Evolutionary conservation across 805 yeast species (phyloP).

Genomic region (Lachancea waltii): DNA sequence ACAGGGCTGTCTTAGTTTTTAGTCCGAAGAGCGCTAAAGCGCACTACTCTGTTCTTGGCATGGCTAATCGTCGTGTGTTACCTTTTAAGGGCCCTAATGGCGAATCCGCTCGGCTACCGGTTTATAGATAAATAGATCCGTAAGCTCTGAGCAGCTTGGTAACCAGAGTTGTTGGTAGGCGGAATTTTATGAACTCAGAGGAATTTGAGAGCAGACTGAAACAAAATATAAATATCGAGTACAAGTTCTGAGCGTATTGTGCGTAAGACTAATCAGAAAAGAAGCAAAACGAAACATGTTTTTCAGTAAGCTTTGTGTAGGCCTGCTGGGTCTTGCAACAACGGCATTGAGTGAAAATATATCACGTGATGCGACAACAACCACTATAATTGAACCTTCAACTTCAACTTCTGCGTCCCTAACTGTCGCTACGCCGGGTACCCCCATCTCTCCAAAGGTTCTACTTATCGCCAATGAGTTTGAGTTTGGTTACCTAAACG

Average conservation of each 20-base stretch:
- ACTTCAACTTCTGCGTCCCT: not conserved
- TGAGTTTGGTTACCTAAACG: not conserved
- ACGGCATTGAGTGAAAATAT: not conserved
- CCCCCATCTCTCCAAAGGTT: constrained; percentile 1
- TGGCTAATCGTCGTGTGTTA: too few relatives aligned
- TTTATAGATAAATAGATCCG: too few relatives aligned
- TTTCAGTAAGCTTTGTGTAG: not conserved
- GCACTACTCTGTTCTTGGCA: too few relatives aligned
- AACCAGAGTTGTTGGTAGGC: not conserved
- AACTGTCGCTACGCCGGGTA: constrained; percentile 1
- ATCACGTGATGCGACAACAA: not conserved
- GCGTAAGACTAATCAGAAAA: not conserved
- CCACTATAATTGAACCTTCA: not conserved
- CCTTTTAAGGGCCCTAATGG: too few relatives aligned
- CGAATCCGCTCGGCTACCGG: too few relatives aligned
- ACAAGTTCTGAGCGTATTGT: not conserved
- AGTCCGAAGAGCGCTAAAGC: too few relatives aligned
- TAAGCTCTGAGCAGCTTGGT: not conserved
- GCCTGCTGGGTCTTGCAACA: constrained; percentile 1
- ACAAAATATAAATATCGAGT: not conserved
- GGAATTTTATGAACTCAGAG: not conserved
- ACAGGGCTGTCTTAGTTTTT: too few relatives aligned
- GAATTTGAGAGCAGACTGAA: not conserved
- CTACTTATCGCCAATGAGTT: constrained; percentile 1
- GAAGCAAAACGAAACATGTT: not conserved